phyloP scores from a whole-genome alignment of 257 asterid species.

The Verbena officinalis region DNA sequence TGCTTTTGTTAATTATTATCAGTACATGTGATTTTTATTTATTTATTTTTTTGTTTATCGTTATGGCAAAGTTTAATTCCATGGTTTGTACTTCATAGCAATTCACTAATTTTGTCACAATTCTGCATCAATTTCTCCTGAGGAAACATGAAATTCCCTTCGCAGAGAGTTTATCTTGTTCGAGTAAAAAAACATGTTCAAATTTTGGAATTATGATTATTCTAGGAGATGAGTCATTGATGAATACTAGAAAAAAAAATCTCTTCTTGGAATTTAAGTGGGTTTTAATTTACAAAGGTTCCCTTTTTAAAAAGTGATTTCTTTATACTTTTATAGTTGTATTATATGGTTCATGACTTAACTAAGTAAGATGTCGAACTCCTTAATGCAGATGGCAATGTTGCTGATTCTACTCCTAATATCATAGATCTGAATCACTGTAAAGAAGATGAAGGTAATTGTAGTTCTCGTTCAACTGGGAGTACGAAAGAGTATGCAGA shows the following conservation, averaged over 20 bases:
- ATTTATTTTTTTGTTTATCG: background rate
- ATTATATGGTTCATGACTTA: too few relatives aligned
- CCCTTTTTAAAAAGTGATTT: too few relatives aligned
- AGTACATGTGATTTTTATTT: too few relatives aligned
- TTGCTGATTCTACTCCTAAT: slow-evolving; percentile 37
- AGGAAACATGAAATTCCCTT: background rate
- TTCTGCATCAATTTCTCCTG: background rate
- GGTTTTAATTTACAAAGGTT: background rate
- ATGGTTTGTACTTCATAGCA: background rate
- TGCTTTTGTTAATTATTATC: background rate
- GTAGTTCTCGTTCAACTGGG: slow-evolving; percentile 50
- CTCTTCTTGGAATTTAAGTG: background rate
- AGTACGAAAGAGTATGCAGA: slow-evolving; percentile 49
- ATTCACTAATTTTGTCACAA: background rate
- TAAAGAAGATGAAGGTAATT: slow-evolving; percentile 42
- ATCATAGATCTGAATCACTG: slow-evolving; percentile 33
- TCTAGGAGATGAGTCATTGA: background rate
- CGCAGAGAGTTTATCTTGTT: slow-evolving; percentile 1
- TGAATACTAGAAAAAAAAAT: background rate
- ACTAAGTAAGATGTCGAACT: slow-evolving; percentile 26
- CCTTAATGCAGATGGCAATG: slow-evolving; percentile 31
- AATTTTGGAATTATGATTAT: background rate
- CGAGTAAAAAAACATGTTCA: background rate
- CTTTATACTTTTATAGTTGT: too few relatives aligned
- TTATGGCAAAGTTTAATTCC: background rate